Percentiles rank a stretch among this genome's conserved stretches.
phyloP scores from a whole-genome alignment of 805 yeast genomes.

The Wickerhamiella siamensis region DNA sequence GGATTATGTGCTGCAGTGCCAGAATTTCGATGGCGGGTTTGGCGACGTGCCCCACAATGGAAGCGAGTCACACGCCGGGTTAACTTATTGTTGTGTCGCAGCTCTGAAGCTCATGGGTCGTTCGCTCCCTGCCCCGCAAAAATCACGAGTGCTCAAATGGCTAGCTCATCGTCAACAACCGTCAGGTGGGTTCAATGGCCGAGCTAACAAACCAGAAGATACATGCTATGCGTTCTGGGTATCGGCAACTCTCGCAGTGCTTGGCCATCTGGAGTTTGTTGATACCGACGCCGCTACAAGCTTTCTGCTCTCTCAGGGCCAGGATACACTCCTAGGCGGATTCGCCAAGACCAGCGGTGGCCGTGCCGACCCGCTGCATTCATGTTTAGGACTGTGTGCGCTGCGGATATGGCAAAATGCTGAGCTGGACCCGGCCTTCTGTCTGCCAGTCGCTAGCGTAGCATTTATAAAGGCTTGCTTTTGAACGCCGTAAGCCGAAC shows the following conservation, averaged over 20 bases:
- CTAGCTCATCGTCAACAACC: constrained; percentile 12
- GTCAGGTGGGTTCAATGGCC: constrained; percentile 73
- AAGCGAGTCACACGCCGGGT: constrained; percentile 72
- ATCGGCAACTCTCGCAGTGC: constrained; percentile 38
- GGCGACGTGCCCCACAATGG: constrained; percentile 30
- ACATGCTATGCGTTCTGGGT: constrained; percentile 87
- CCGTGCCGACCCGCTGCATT: constrained; percentile 51
- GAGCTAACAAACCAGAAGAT: constrained; percentile 72
- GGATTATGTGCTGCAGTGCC: constrained; percentile 27
- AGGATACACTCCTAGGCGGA: constrained; percentile 57
- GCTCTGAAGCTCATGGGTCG: constrained; percentile 34
- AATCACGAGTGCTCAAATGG: neutral
- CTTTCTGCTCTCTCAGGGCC: constrained; percentile 43
- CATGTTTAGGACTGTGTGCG: constrained; percentile 40
- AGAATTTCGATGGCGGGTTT: constrained; percentile 54
- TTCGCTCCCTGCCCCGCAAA: neutral
- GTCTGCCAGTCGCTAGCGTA: neutral
- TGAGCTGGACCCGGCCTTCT: constrained; percentile 22
- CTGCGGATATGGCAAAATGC: constrained; percentile 24
- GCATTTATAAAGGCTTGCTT: neutral
- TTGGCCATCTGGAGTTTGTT: constrained; percentile 26
- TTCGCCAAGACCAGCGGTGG: constrained; percentile 47
- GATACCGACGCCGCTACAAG: constrained; percentile 26
- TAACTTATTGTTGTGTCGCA: constrained; percentile 72
- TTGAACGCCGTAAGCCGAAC: constrained; percentile 23